Evolutionary conservation across 306 rosid genomes (phyloP).

Genomic region (Lagenaria siceraria): DNA sequence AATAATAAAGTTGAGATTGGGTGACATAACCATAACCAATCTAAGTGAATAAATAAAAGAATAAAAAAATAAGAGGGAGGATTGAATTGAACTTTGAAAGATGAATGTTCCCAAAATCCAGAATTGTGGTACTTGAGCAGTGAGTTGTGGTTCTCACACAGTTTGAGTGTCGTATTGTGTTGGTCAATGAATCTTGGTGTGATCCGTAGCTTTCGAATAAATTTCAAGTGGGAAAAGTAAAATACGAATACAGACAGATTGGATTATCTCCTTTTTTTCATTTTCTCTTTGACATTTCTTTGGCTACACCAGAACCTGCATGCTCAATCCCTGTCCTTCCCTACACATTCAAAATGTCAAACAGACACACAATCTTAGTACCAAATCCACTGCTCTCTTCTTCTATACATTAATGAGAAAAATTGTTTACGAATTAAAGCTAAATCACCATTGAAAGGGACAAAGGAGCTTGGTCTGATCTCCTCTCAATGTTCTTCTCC

Average conservation of each 20-base stretch:
- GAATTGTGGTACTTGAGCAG: constrained; percentile 10
- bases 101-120: not conserved
- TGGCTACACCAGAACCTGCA: not conserved
- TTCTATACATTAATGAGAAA: not conserved
- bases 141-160: constrained; percentile 7
- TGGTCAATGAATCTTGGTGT: constrained; percentile 9
- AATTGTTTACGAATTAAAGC: not conserved
- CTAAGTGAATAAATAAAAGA: too few relatives aligned
- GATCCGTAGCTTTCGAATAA: constrained; percentile 4
- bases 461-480: not conserved
- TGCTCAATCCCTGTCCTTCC: not conserved
- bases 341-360: not conserved
- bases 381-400: not conserved
- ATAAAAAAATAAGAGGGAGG: not conserved
- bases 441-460: not conserved
- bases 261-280: not conserved
- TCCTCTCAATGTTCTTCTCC: not conserved
- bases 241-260: not conserved
- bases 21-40: too few relatives aligned
- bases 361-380: not conserved
- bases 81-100: too few relatives aligned
- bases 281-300: not conserved
- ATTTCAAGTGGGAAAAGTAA: not conserved
- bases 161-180: constrained; percentile 2
- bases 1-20: not conserved